Base-by-base conservation (phyloP, 805 yeast genomes). In the Yarrowia sp. region DNA sequence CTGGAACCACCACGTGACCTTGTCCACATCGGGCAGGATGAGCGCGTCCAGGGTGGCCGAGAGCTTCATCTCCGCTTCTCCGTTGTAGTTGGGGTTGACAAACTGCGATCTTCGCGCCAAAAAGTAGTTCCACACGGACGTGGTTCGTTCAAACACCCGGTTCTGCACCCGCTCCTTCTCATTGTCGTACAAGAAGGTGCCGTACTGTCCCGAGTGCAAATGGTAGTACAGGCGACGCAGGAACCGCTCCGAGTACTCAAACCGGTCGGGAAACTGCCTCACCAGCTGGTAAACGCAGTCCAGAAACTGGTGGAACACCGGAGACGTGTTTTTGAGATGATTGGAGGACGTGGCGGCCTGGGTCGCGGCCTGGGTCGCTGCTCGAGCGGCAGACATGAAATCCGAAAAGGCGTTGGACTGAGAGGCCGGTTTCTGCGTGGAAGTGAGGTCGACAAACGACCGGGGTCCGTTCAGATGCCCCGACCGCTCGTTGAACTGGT, bases 81-180 rank as follows among this genome's bases (percentile, higher is more conserved):
- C 66, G 7, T 73, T 72, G 73, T 83, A 91, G 2, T 72, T 73
- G 19, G 77, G 76, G 75, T 89, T 90, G 0, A 83, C 77, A 74
- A 93, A 94, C 75, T 93, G 97, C 12, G 76, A 76, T 19, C 82
- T 81, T 30, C 97, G 80, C 7, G 96, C 90, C 67, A 86, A 81
- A 79, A 95, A 94, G 75, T 95, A 93, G 76, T 93, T 97, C 98
- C 98, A 93, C 0, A 90, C 97, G 14, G 94, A 87, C 40, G 90
- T 82, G 0, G 97, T 90, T 13, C 82, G 79, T 2, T 77, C 72
- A 9, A 73, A 75, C 1, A 86, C 76, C 12, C 81, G 75, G 34
- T 80, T 77, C n/a, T 78, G 78, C 9, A 79, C 73, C 67, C 87
- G 78, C 69, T 91, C 96, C 61, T 77, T 76, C 74, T 95, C 97